These are phyloP conservation scores for Centaurea solstitialis DNA, from an alignment of 129 eudicot species.

Conservation along the genomic window DNA sequence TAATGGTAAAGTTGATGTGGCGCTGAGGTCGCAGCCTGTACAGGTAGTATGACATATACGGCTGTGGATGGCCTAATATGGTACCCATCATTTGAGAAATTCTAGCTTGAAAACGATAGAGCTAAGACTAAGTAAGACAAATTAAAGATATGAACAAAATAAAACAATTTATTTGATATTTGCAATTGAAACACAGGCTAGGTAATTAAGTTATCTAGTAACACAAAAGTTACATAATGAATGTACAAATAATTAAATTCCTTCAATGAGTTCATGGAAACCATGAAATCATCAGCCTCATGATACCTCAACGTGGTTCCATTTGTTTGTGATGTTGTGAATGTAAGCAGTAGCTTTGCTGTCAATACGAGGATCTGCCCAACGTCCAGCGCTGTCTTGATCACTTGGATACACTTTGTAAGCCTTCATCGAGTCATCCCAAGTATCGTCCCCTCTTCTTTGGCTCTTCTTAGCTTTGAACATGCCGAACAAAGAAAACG, in stretches of 20 bases:
- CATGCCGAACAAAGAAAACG: constrained; percentile 29
- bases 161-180: constrained; percentile 17
- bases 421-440: constrained; percentile 45
- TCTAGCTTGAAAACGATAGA: background rate
- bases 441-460: constrained; percentile 15
- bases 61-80: too few species aligned
- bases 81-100: background rate
- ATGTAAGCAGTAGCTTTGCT: constrained; percentile 43
- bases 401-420: constrained; percentile 45
- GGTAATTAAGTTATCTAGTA: constrained; percentile 11
- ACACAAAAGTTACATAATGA: constrained; percentile 8
- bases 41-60: too few species aligned
- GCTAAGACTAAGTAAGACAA: background rate
- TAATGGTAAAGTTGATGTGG: too few species aligned
- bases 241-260: constrained; percentile 12
- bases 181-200: constrained; percentile 25
- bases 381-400: constrained; percentile 38
- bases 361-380: constrained; percentile 45
- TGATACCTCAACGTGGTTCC: constrained; percentile 44
- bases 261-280: background rate
- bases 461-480: constrained; percentile 33
- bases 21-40: too few species aligned
- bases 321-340: constrained; percentile 27
- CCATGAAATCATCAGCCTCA: constrained; percentile 15
- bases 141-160: background rate